Evolutionary conservation across 176 grass and related monocot genomes (phyloP), one percentile per base, ranked within the genome.

Genomic region (Otatea glauca): DNA sequence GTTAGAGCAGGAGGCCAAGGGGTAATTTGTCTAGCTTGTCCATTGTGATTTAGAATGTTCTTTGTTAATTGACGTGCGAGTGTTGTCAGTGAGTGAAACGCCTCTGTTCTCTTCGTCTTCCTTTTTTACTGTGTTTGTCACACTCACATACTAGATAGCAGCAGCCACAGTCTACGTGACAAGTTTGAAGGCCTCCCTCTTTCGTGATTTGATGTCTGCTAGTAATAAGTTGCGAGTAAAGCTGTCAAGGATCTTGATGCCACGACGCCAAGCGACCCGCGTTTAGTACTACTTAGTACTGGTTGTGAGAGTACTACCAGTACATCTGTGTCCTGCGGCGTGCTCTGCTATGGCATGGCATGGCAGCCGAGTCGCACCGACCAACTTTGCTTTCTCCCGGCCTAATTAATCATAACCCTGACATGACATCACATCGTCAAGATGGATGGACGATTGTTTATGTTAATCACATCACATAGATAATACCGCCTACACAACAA

Each of bases 381-480:
- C 44, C 29, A 76, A 24, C 27, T 55, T 68, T 21, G 75, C 70
- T 70, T 81, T 88, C 56, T 15, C 55, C 51, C 5, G 18, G 37
- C 23, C 75, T 49, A 73, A 80, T 80, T 49, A 73, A 80, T 80
- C 73, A 83, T 83, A 39, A 80, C n/a, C 27, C 34, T 41, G 20
- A 8, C 74, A 53, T 29, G 27, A 25, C 77, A 11, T 17, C 20
- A 12, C n/a, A 68, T 38, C 49, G 23, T 58, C 5, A 5, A 25
- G 12, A 55, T 2, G 15, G 15, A 38, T 0, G 29, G 7, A 53
- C 0, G 8, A 18, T 25, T 58, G 20, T 58, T 10, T 25, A 4
- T 58, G 8, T 32, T 6, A 20, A 62, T 27, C 59, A 27, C 41
- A 27, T 14, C 54, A 23, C 68, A 61, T 70, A 60, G 21, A 68